These are phyloP conservation scores for Acidiella bohemica DNA, from an alignment of 495 filamentous ascomycete species.

Conservation along the genomic window DNA sequence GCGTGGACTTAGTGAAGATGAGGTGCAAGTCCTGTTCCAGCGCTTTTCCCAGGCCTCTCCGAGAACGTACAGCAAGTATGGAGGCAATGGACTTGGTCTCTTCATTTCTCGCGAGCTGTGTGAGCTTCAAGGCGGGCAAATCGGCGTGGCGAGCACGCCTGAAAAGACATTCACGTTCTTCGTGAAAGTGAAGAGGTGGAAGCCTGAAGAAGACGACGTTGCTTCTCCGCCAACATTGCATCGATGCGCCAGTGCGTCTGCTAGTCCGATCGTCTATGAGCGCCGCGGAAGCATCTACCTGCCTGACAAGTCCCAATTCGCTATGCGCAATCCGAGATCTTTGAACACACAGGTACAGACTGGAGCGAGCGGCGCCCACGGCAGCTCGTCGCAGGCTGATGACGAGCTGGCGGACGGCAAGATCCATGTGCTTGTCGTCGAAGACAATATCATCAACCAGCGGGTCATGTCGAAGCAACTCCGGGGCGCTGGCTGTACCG, in stretches of 20 bases:
- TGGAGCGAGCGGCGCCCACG: background rate
- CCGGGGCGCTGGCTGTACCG: conserved; percentile 45
- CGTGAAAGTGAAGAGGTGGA: conserved; percentile 43
- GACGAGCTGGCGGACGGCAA: background rate
- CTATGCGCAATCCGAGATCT: background rate
- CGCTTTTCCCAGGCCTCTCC: conserved; percentile 69
- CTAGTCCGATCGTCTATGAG: background rate
- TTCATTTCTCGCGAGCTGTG: conserved; percentile 67
- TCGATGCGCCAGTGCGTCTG: background rate
- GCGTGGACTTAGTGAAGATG: conserved; percentile 56
- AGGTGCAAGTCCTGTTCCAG: conserved; percentile 61
- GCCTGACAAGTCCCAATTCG: background rate
- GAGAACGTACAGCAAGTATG: conserved; percentile 65
- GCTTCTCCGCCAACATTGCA: no score
- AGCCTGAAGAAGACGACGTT: conserved; percentile 9
- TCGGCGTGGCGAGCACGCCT: conserved; percentile 57
- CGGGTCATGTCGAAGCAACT: conserved; percentile 52
- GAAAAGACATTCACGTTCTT: conserved; percentile 75
- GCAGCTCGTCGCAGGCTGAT: background rate
- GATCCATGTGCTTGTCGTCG: conserved; percentile 50
- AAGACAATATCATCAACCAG: conserved; percentile 70
- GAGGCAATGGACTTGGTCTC: conserved; percentile 67
- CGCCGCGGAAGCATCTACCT: background rate
- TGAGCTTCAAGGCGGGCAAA: conserved; percentile 70
- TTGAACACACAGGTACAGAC: no score